These are phyloP conservation scores for Xerocomus brunneocitrinus DNA, from an alignment of 768 basidiomycete genomes.

Conservation along the genomic window DNA sequence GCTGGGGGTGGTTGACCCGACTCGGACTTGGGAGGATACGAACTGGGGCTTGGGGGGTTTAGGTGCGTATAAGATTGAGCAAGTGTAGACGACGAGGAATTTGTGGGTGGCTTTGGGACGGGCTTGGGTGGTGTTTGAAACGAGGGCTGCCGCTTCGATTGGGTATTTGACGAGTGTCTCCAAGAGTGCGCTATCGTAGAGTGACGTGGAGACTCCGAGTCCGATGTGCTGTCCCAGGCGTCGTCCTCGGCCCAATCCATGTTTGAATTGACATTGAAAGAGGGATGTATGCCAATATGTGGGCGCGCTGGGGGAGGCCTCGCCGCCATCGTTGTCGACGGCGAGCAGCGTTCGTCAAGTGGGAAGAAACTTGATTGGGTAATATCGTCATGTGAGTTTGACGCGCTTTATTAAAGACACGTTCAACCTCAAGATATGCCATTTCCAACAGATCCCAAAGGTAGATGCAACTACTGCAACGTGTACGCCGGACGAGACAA, in stretches of 20 bases:
- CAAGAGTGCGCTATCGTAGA: constrained; percentile 47
- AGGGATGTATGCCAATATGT: constrained; percentile 60
- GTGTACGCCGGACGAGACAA: constrained; percentile 21
- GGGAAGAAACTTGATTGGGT: constrained; percentile 6
- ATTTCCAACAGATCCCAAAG: constrained; percentile 17
- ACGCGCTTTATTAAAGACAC: not conserved
- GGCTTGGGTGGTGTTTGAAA: constrained; percentile 46
- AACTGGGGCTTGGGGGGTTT: constrained; percentile 66
- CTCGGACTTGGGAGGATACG: constrained; percentile 60
- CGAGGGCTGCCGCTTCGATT: constrained; percentile 26
- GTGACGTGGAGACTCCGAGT: constrained; percentile 64
- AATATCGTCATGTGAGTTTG: not conserved
- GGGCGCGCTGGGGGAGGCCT: constrained; percentile 71
- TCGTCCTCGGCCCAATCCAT: constrained; percentile 82
- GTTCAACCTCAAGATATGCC: not conserved
- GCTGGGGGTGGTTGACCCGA: constrained; percentile 36
- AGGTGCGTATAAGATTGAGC: constrained; percentile 82
- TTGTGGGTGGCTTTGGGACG: constrained; percentile 44
- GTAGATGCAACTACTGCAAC: constrained; percentile 23
- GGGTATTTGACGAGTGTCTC: constrained; percentile 30
- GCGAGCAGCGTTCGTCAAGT: constrained; percentile 7
- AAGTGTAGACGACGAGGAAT: constrained; percentile 62
- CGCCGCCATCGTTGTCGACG: constrained; percentile 40
- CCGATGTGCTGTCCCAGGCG: constrained; percentile 81
- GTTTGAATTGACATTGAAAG: constrained; percentile 40